These are phyloP conservation scores for Aspergillus tamarii DNA, from an alignment of 2,329 filamentous ascomycete genomes.

Conservation along the genomic window DNA sequence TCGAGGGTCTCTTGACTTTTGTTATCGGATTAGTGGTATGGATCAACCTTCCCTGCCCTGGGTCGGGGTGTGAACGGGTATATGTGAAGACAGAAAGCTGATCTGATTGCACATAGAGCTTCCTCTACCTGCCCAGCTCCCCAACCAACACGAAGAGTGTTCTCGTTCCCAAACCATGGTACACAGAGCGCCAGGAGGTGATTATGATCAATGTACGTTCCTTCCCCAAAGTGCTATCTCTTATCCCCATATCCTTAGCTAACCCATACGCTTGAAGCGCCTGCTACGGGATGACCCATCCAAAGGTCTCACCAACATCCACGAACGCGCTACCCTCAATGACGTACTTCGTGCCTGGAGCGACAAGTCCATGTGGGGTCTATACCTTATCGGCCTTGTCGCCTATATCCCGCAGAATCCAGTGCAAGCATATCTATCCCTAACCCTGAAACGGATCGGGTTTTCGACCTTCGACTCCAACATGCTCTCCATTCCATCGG, in stretches of 20 bases:
- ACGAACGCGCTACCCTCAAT: constrained; percentile 47
- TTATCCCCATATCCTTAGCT: accelerated
- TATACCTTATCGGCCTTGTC: constrained; percentile 54
- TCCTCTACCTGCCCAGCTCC: constrained; percentile 33
- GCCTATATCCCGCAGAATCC: constrained; percentile 53
- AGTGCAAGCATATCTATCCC: constrained; percentile 56
- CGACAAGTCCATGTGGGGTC: constrained; percentile 54
- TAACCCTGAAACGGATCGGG: constrained; percentile 49
- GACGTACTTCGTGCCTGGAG: constrained; percentile 52
- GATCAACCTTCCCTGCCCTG: constrained; percentile 23
- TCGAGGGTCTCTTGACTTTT: constrained; percentile 50
- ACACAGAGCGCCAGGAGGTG: constrained; percentile 31
- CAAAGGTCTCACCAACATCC: constrained; percentile 53
- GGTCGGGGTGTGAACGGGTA: not conserved
- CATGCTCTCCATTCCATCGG: constrained; percentile 34
- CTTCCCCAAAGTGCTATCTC: too few relatives aligned
- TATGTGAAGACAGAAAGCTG: not conserved
- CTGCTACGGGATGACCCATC: constrained; percentile 59
- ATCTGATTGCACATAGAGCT: constrained; percentile 17
- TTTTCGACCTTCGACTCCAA: constrained; percentile 36
- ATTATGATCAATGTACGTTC: constrained; percentile 33
- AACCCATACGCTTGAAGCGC: constrained; percentile 31
- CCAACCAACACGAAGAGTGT: constrained; percentile 32
- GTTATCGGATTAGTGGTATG: constrained; percentile 42
- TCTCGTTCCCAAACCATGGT: constrained; percentile 29